These are phyloP conservation scores for Artemisia tridentata DNA, from an alignment of 129 eudicot genomes.

Conservation along the genomic window DNA sequence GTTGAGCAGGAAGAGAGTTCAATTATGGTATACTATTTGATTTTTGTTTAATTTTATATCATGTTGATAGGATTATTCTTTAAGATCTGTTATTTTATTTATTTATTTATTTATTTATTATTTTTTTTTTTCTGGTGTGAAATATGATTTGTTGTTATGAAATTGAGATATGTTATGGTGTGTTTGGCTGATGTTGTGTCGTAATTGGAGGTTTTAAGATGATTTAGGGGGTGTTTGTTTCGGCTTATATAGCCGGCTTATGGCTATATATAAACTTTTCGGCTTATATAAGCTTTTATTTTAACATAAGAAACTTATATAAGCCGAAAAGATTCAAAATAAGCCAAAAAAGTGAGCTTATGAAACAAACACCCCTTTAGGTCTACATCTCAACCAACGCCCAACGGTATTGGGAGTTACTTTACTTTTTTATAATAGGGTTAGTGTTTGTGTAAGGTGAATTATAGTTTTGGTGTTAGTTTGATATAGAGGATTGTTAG, in stretches of 20 bases:
- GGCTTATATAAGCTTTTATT: too few relatives aligned
- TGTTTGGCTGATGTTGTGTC: slow-evolving; percentile 8
- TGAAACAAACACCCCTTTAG: too few relatives aligned
- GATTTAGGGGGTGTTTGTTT: background rate
- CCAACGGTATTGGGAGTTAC: too few relatives aligned
- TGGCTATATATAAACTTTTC: too few relatives aligned
- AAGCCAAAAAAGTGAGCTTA: too few relatives aligned
- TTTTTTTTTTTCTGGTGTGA: background rate
- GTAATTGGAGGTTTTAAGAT: background rate
- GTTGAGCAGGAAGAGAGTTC: slow-evolving; percentile 35
- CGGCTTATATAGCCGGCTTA: too few relatives aligned
- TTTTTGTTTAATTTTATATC: slow-evolving; percentile 1
- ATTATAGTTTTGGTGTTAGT: background rate
- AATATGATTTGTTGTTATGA: background rate
- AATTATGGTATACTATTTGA: slow-evolving; percentile 22
- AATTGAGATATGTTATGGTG: slow-evolving; percentile 6
- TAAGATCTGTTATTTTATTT: slow-evolving; percentile 6
- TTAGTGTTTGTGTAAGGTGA: background rate
- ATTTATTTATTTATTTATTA: background rate
- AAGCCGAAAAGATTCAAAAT: too few relatives aligned
- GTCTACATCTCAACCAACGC: too few relatives aligned
- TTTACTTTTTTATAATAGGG: background rate
- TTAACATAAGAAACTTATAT: too few relatives aligned
- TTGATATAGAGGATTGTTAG: background rate
- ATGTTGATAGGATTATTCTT: slow-evolving; percentile 12